phyloP scores from a whole-genome alignment of 2,329 filamentous ascomycete species.

The Beauveria sp. region DNA sequence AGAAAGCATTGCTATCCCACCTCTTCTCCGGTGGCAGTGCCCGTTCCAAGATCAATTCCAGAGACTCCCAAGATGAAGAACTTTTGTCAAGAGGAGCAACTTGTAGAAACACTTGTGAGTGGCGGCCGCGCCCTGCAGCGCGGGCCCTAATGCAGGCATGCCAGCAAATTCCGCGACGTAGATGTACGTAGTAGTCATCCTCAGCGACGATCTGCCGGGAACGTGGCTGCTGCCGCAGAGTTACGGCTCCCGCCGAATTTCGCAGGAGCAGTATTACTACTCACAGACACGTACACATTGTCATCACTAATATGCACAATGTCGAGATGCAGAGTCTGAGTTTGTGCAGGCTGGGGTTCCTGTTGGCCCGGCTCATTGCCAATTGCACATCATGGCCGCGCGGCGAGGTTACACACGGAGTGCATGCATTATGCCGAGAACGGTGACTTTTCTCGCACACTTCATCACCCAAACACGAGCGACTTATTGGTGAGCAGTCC shows the following conservation, averaged over 20 bases:
- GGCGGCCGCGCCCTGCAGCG: constrained; percentile 22
- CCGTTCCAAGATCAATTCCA: too few relatives aligned
- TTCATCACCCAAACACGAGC: constrained; percentile 20
- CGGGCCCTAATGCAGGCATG: constrained; percentile 30
- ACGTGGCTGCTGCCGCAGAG: constrained; percentile 19
- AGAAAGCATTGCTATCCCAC: constrained; percentile 39
- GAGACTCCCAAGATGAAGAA: constrained; percentile 21
- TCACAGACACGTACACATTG: not conserved
- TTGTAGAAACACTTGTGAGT: constrained; percentile 27
- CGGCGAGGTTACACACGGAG: constrained; percentile 20
- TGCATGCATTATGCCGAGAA: constrained; percentile 10
- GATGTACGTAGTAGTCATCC: constrained; percentile 22
- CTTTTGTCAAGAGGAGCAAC: constrained; percentile 38
- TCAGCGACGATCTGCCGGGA: constrained; percentile 24
- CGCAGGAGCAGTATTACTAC: not conserved
- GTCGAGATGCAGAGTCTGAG: constrained; percentile 30
- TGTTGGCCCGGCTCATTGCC: constrained; percentile 12
- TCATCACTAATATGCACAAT: constrained; percentile 19
- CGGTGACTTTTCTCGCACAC: constrained; percentile 20
- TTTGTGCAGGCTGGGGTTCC: constrained; percentile 32
- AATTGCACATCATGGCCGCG: constrained; percentile 21
- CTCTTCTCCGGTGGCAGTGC: constrained; percentile 35
- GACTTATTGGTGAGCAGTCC: constrained; percentile 29
- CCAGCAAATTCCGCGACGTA: constrained; percentile 36
- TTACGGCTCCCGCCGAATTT: not conserved